Conservation (phyloP, 805 yeast species). For the Barnettozyma wickerhamii region DNA sequence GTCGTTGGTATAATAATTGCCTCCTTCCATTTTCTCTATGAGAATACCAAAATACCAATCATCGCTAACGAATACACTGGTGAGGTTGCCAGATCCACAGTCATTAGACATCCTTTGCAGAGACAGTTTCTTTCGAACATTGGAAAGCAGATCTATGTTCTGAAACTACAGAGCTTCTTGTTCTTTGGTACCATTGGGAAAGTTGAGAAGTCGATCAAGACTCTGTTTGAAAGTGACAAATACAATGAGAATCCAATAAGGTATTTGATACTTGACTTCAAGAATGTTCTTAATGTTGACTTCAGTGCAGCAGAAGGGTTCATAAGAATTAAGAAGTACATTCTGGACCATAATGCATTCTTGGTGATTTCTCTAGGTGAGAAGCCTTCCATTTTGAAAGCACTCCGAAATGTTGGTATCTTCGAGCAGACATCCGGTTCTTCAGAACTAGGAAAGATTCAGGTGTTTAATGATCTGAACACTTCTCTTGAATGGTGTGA, state of each 20-base stretch:
- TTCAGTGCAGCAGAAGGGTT: conserved; percentile 97
- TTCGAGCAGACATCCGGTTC: conserved; percentile 36
- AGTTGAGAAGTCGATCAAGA: conserved; percentile 71
- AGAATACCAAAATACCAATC: conserved; percentile 80
- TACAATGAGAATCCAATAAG: conserved; percentile 56
- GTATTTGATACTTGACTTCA: conserved; percentile 80
- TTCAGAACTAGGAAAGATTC: conserved; percentile 35
- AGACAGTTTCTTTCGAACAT: conserved; percentile 79
- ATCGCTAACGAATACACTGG: conserved; percentile 83
- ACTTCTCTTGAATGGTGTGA: conserved; percentile 96
- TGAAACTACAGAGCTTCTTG: conserved; percentile 82
- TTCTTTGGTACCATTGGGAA: conserved; percentile 96
- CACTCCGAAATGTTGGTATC: conserved; percentile 79
- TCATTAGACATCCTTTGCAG: conserved; percentile 84
- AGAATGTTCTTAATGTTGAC: conserved; percentile 75
- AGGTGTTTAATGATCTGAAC: conserved; percentile 74
- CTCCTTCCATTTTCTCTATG: conserved; percentile 91
- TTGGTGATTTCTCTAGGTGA: conserved; percentile 75
- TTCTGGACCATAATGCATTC: conserved; percentile 63
- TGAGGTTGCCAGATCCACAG: conserved; percentile 85
- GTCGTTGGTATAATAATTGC: conserved; percentile 88
- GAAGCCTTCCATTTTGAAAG: conserved; percentile 61
- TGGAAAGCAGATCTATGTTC: conserved; percentile 85
- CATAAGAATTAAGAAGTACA: conserved; percentile 74
- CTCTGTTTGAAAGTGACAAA: conserved; percentile 47